Conservation (phyloP, 2,329 filamentous ascomycete species). For the Thielaviopsis cerberus region DNA sequence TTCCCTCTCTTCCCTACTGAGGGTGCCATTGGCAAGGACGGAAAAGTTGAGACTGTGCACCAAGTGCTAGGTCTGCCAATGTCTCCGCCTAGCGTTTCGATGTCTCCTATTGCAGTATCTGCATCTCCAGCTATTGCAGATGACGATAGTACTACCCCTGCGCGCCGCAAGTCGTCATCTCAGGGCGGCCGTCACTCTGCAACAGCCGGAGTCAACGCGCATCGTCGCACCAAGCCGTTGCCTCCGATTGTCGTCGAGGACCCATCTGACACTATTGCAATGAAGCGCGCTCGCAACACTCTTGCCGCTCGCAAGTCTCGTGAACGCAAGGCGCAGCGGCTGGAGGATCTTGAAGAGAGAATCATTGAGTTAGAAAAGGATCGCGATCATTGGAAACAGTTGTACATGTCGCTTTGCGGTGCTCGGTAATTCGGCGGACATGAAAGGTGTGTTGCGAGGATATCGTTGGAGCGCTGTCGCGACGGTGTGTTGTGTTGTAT, state of each 20-base stretch:
- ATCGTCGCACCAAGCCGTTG: slow-evolving; percentile 64
- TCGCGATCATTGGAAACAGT: slow-evolving; percentile 45
- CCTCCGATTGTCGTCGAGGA: slow-evolving; percentile 63
- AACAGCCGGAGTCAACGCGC: slow-evolving; percentile 49
- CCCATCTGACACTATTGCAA: slow-evolving; percentile 51
- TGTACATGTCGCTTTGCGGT: slow-evolving; percentile 19
- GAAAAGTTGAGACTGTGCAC: slow-evolving; percentile 11
- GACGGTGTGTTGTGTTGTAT: background rate
- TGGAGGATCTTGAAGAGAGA: slow-evolving; percentile 54
- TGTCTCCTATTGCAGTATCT: slow-evolving; percentile 1
- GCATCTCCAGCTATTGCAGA: background rate
- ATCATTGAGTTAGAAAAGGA: slow-evolving; percentile 52
- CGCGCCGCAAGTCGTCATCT: slow-evolving; percentile 11
- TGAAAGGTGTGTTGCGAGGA: background rate
- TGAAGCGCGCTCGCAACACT: slow-evolving; percentile 88
- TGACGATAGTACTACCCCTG: background rate
- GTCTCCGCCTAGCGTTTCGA: background rate
- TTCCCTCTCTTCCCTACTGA: slow-evolving; percentile 51
- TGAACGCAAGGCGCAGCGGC: slow-evolving; percentile 61
- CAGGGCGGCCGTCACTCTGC: slow-evolving; percentile 40
- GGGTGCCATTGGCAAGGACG: slow-evolving; percentile 13
- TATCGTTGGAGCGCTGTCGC: background rate
- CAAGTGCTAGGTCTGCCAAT: background rate
- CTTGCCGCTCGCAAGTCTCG: slow-evolving; percentile 86
- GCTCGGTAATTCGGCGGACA: background rate